These are phyloP conservation scores for Pseudisothecium myosuroides DNA, from an alignment of 225 moss, liverwort and hornwort genomes.

Conservation along the genomic window DNA sequence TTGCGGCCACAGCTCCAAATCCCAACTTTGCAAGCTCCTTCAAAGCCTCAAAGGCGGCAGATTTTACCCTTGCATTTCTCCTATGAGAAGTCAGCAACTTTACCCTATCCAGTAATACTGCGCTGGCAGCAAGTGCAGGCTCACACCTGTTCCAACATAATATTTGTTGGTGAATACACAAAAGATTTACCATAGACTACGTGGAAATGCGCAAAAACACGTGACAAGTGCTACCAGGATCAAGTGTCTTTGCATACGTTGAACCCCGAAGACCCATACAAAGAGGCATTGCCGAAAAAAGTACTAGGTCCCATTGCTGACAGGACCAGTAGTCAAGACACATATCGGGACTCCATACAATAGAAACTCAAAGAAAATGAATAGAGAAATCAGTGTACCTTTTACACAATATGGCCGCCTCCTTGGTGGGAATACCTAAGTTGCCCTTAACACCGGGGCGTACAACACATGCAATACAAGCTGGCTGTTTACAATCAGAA, in stretches of 20 bases:
- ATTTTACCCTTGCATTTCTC: slow-evolving; percentile 56
- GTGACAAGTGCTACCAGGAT: not conserved
- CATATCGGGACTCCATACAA: not conserved
- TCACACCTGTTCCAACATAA: slow-evolving; percentile 50
- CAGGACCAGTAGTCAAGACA: not conserved
- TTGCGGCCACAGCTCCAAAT: slow-evolving; percentile 20
- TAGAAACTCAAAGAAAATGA: not conserved
- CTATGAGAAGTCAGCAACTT: slow-evolving; percentile 38
- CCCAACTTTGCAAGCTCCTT: slow-evolving; percentile 33
- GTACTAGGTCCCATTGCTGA: not conserved
- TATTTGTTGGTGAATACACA: not conserved
- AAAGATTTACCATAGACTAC: not conserved
- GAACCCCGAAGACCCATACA: not conserved
- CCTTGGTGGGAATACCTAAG: slow-evolving; percentile 4
- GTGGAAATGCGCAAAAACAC: not conserved
- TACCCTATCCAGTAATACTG: slow-evolving; percentile 53
- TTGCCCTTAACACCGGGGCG: slow-evolving; percentile 1
- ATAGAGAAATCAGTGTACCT: not conserved
- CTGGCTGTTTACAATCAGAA: slow-evolving; percentile 32
- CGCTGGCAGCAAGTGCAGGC: slow-evolving; percentile 48
- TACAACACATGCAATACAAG: slow-evolving; percentile 62
- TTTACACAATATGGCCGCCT: slow-evolving; percentile 11
- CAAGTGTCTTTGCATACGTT: not conserved
- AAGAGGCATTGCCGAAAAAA: not conserved
- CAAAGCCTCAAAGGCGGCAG: slow-evolving; percentile 59